Percentiles rank a stretch among this genome's conserved stretches.
phyloP scores from a whole-genome alignment of 768 basidiomycete species.

The Suillus ampliporus region DNA sequence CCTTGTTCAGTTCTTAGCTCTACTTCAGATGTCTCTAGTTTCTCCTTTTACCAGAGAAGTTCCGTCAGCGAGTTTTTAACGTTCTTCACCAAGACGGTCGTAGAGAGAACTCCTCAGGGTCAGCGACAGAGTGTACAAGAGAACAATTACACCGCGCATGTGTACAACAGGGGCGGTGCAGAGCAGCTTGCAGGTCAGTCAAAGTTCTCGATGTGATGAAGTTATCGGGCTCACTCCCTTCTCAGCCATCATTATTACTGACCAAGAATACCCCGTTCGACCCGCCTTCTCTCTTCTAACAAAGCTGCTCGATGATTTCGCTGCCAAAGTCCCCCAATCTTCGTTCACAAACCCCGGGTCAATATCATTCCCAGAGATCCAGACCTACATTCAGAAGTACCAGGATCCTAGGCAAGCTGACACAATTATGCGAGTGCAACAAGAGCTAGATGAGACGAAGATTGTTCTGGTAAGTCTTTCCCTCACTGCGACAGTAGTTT shows the following conservation, averaged over 20 bases:
- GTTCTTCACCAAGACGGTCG: slow-evolving; percentile 93
- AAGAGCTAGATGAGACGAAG: slow-evolving; percentile 99
- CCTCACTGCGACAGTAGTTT: not conserved
- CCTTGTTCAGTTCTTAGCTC: slow-evolving; percentile 66
- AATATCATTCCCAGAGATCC: slow-evolving; percentile 79
- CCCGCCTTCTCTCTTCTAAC: slow-evolving; percentile 95
- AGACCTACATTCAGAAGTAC: slow-evolving; percentile 85
- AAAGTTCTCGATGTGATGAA: not conserved
- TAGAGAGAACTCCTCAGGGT: slow-evolving; percentile 83
- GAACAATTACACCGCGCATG: slow-evolving; percentile 91
- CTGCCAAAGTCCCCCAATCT: slow-evolving; percentile 74
- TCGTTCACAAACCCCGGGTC: slow-evolving; percentile 67
- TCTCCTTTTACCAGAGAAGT: slow-evolving; percentile 92
- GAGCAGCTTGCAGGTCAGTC: slow-evolving; percentile 82
- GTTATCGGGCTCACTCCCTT: slow-evolving; percentile 14
- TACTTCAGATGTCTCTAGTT: slow-evolving; percentile 84
- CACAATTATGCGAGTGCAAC: slow-evolving; percentile 97
- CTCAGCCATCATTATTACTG: slow-evolving; percentile 88
- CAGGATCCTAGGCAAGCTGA: slow-evolving; percentile 98
- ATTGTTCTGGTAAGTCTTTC: slow-evolving; percentile 80
- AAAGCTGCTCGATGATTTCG: slow-evolving; percentile 93
- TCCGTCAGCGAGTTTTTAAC: slow-evolving; percentile 90
- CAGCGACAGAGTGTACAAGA: slow-evolving; percentile 95
- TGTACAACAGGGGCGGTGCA: slow-evolving; percentile 88
- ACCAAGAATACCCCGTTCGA: slow-evolving; percentile 95